Evolutionary conservation across 208 protist species (phyloP).

Genomic region (Trypanosoma lewisi): DNA sequence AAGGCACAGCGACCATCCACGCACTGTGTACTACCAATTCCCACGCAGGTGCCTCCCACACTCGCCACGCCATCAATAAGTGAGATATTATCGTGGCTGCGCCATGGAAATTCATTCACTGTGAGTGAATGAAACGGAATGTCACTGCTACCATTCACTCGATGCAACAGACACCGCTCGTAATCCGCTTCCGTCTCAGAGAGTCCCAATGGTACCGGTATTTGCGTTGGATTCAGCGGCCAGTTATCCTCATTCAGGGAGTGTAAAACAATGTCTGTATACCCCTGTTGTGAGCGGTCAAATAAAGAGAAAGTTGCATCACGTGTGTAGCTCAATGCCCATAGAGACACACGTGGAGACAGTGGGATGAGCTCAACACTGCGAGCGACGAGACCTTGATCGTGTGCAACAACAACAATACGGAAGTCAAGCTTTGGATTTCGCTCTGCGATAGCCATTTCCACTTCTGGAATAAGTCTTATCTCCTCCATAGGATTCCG

Average conservation of each 20-base stretch:
- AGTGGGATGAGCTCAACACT: constrained; percentile 49
- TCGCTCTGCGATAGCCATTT: constrained; percentile 35
- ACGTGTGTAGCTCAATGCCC: constrained; percentile 46
- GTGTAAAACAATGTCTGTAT: constrained; percentile 43
- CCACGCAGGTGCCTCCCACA: constrained; percentile 64
- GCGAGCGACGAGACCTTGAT: constrained; percentile 43
- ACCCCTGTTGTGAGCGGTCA: constrained; percentile 44
- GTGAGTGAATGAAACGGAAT: constrained; percentile 40
- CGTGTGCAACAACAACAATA: constrained; percentile 66
- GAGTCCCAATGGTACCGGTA: constrained; percentile 21
- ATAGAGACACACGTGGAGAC: constrained; percentile 49
- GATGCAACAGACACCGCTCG: constrained; percentile 12
- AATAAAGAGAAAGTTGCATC: constrained; percentile 42
- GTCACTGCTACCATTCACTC: constrained; percentile 1
- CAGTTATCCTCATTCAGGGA: constrained; percentile 48
- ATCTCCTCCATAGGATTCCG: constrained; percentile 58
- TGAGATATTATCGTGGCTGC: constrained; percentile 60
- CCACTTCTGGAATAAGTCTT: constrained; percentile 30
- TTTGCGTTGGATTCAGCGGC: constrained; percentile 16
- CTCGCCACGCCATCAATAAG: constrained; percentile 79
- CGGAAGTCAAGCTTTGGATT: constrained; percentile 52
- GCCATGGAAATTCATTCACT: constrained; percentile 50
- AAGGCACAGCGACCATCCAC: constrained; percentile 41
- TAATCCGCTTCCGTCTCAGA: constrained; percentile 24
- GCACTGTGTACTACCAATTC: constrained; percentile 59